Base-by-base conservation (phyloP, 345 rosid species). In the Trapa bicornis region DNA sequence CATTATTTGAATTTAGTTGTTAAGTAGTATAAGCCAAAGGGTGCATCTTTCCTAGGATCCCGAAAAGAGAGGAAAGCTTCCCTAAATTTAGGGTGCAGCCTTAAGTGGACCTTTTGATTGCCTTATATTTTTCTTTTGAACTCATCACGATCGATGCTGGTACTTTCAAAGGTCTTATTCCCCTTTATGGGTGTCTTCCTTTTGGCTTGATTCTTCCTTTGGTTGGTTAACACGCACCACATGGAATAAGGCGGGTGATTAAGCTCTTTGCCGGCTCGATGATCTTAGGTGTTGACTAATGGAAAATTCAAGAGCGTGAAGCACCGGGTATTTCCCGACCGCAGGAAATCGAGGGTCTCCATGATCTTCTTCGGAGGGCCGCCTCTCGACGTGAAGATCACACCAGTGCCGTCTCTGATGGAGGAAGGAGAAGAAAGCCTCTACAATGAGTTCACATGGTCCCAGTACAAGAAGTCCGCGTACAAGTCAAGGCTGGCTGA, bases 331-430 rank as follows among this genome's bases (percentile, higher is more conserved):
- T 32, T 89, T 71, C 73, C 91, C 3, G 84, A 85, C 72, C 53
- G 83, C 5, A 35, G 4, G 2, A 79, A 85, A 69, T 66, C 93
- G 17, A 86, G 98, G 67, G 70, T 86, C 75, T 92, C 98, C 9
- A 89, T 82, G 89, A 83, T 88, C 53, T 92, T 87, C 73, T 92
- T 92, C 58, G 91, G 87, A 36, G 98, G 96, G 37, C 98, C 96
- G 37, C 86, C 96, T 0, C 76, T 85, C 68, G 71, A 79, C 58
- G 80, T 84, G 71, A 82, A 74, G 68, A 84, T 92, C 47, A 77
- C 80, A 6, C 91, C 96, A 1, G 71, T 85, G 48, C 80, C 83
- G 11, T 81, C 81, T 15, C 76, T 86, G 70, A 70, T 85, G 80
- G 45, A 82, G 83, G 29, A 82, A 76, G 0, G 88, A 88, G 50